A percentile compares a stretch with the other conserved stretches of the same genome.
Evolutionary conservation across 148 eudicot species (phyloP).

Genomic region (Nepenthes gracilis): DNA sequence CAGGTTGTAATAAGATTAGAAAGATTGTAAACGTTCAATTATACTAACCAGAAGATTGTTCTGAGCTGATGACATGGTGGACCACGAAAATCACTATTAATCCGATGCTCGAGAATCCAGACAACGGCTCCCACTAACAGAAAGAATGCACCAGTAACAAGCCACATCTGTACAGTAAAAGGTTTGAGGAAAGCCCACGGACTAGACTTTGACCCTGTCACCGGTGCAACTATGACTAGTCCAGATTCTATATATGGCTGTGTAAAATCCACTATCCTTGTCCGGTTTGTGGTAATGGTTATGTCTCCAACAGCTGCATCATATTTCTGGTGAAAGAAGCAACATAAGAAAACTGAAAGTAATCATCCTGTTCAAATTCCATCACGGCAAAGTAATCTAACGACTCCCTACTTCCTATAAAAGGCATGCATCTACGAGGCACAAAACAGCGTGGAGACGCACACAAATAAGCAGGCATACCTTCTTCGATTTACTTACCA

Average conservation of each 20-base stretch:
- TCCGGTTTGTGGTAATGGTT: conserved; percentile 58
- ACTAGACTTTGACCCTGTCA: conserved; percentile 30
- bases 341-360: conserved; percentile 1
- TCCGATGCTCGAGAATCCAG: conserved; percentile 79
- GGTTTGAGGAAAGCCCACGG: conserved; percentile 74
- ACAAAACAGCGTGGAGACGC: background rate
- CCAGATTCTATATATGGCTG: conserved; percentile 73
- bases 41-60: conserved; percentile 56
- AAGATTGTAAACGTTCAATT: too few relatives aligned
- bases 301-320: conserved; percentile 90
- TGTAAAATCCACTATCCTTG: conserved; percentile 75
- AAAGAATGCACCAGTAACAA: conserved; percentile 45
- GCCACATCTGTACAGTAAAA: conserved; percentile 56
- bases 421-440: too few relatives aligned
- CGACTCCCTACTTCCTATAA: too few relatives aligned
- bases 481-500: too few relatives aligned
- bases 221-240: conserved; percentile 56
- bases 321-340: conserved; percentile 32
- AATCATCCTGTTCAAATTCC: too few relatives aligned
- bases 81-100: conserved; percentile 67
- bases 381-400: too few relatives aligned
- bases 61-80: conserved; percentile 61
- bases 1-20: too few relatives aligned
- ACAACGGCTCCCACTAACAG: conserved; percentile 57
- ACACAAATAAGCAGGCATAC: too few relatives aligned